Evolutionary conservation across 1,284 basidiomycete species (phyloP), one percentile per base, ranked within the genome.

Genomic region (Macrocystidia cucumis): DNA sequence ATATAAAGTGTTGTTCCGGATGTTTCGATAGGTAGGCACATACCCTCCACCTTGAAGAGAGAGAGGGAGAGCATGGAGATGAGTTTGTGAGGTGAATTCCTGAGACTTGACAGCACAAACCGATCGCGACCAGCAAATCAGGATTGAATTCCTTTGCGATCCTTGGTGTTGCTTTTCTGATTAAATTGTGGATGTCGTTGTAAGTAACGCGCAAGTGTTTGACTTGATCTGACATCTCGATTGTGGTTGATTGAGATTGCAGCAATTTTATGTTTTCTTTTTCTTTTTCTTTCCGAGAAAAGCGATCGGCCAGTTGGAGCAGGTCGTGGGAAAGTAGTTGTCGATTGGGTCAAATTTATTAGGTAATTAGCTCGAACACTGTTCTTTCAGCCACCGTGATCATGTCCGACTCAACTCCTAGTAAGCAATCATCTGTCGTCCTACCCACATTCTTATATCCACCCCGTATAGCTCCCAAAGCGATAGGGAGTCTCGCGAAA

Each of bases 151-250:
- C 65, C 8, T 54, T 52, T 17, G 72, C 75, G 45, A 91, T 85
- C 49, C 69, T 63, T 31, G 65, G 62, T 1, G 78, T 76, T 5
- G 68, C 63, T 7, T 59, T 60, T 47, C 74, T 73, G 46, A 91
- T 87, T 40, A 87, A 66, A 47, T 86, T 83, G 65, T 91, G 87
- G 42, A 91, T 77, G 23, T 89, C 79, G 46, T 91, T 87, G 65
- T 91, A 91, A 11, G 88, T 90, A 34, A 79, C 66, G 38, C 64
- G 74, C 52, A 72, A 48, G 50, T 88, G 85, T 48, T 76, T 57
- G 29, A 74, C 63, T 48, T 73, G 63, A 42, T 50, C 56, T 32
- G 55, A 39, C 64, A 66, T 67, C n/a, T n/a, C n/a, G n/a, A n/a
- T n/a, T n/a, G n/a, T n/a, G n/a, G n/a, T n/a, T n/a, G n/a, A n/a